Evolutionary conservation across 352 stramenopile genomes (phyloP), one percentile per base, ranked within the genome.

Genomic region (Thraustochytrium sp.): DNA sequence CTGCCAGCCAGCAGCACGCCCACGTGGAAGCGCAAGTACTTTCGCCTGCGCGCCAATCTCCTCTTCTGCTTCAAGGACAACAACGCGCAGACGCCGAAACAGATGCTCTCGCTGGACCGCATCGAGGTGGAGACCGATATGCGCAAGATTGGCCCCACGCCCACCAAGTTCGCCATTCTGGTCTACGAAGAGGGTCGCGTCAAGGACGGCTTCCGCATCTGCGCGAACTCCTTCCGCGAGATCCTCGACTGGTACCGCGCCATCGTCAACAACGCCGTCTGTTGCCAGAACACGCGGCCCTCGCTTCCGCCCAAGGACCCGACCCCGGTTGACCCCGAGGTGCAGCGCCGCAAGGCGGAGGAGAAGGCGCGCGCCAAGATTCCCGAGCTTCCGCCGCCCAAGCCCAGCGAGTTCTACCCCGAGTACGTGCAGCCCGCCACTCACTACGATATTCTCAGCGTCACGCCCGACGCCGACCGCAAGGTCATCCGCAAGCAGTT

Each of bases 381-480:
- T 44, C 46, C 46, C 23, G 11, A 76, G 68, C 46, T 34, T 2
- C 53, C 42, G 46, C 2, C 51, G 29, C 68, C 68, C 34, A 72
- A 77, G 68, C 13, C 42, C 1, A 26, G 76, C 23, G 68, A 80
- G 9, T 80, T 80, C 34, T 80, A 80, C 34, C 68, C 68, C 21
- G 21, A 55, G 23, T 80, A 55, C 68, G n/a, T 37, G 36, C 9
- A 26, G 53, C 68, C 68, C 4, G 68, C 68, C 46, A 63, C 68
- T 0, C 34, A 84, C 38, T 84, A 84, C 26, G 75, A 84, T 26
- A 75, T 84, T 78, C 38, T 84, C 18, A 38, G 61, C 49, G 75
- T 84, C 9, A 3, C 76, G 29, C 36, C 75, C 4, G 31, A 21
- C 13, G 75, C 61, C n/a, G 36, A 9, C 18, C 11, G 34, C 29